Base-by-base conservation (phyloP, 352 stramenopile genomes). In the Globisporangium nodosum region DNA sequence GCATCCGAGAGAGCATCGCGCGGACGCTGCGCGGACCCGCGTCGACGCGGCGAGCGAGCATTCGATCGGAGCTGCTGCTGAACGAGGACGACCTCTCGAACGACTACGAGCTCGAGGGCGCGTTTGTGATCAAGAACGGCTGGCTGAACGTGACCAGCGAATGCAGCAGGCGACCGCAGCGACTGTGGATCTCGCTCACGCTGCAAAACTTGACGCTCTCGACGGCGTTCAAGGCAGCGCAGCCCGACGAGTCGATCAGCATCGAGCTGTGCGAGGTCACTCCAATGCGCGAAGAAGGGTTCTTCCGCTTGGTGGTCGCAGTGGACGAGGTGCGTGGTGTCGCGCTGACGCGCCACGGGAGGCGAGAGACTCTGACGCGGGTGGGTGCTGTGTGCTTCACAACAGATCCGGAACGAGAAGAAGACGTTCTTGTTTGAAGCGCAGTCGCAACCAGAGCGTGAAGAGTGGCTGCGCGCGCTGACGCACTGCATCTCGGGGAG, bases 101-200 rank as follows among this genome's bases (percentile, higher is more conserved):
- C 42, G 77, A 76, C 35, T 86, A 81, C 54, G 78, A 87, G 54
- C 62, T 89, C 31, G 77, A 87, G 66, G 76, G 72, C 54, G 79
- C 76, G 18, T 78, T 91, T 50, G 78, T 88, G 39, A 93, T 94
- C 64, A 94, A 94, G 69, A 90, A 92, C 42, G 85, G 85, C 5
- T 94, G 85, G 85, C 65, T 94, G 16, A 91, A 91, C 39, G 76
- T 92, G 3, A 73, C 70, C 40, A 72, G 62, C 18, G 70, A 73
- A 3, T 67, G 75, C 33, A 46, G 24, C 20, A 66, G 62, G 21
- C 58, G 57, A 16, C 70, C 64, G 27, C 78, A 80, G 20, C 72
- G 82, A 3, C 57, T 90, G 50, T 92, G 83, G 83, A 85, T 90
- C 58, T 88, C 83, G n/a, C 64, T 92, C 49, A 90, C 78, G 48